phyloP scores from a whole-genome alignment of 164 flowering plant species.

The Vitis amurensis region DNA sequence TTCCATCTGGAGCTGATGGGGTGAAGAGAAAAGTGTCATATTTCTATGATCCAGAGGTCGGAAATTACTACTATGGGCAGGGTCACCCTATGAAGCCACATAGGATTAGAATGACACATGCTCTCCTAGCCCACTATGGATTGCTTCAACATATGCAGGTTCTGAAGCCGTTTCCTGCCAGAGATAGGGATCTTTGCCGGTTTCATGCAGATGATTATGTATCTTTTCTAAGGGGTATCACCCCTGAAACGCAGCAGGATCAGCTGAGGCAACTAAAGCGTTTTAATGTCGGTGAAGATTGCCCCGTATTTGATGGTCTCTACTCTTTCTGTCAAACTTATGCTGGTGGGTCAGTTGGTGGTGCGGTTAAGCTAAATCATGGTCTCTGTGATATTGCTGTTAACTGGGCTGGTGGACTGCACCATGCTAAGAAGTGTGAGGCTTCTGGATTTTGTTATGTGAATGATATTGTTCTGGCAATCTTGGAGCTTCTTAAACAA shows the following conservation, averaged over 20 bases:
- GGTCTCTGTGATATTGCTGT: constrained; percentile 37
- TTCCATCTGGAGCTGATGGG: constrained; percentile 45
- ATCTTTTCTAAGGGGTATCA: constrained; percentile 29
- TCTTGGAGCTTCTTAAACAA: constrained; percentile 46
- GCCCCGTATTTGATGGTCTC: constrained; percentile 55
- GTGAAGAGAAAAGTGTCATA: constrained; percentile 43
- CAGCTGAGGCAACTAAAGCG: constrained; percentile 48
- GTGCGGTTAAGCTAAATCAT: constrained; percentile 43
- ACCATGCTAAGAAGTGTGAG: constrained; percentile 51
- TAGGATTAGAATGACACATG: constrained; percentile 44
- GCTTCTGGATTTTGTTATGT: constrained; percentile 51
- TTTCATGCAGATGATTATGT: constrained; percentile 48
- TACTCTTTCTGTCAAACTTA: constrained; percentile 50
- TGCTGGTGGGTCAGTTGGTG: constrained; percentile 53
- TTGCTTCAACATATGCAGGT: constrained; percentile 47
- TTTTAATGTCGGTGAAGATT: constrained; percentile 51
- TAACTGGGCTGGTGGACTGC: constrained; percentile 54
- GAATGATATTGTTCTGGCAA: constrained; percentile 44
- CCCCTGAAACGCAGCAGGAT: constrained; percentile 41
- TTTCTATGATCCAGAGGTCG: constrained; percentile 51
- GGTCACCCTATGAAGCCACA: constrained; percentile 59
- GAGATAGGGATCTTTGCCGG: constrained; percentile 41
- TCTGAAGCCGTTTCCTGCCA: constrained; percentile 38
- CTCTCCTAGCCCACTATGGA: constrained; percentile 44
- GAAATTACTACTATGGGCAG: constrained; percentile 52